These are phyloP conservation scores for Globisporangium heterothallicum DNA, from an alignment of 352 stramenopile genomes.

Conservation along the genomic window DNA sequence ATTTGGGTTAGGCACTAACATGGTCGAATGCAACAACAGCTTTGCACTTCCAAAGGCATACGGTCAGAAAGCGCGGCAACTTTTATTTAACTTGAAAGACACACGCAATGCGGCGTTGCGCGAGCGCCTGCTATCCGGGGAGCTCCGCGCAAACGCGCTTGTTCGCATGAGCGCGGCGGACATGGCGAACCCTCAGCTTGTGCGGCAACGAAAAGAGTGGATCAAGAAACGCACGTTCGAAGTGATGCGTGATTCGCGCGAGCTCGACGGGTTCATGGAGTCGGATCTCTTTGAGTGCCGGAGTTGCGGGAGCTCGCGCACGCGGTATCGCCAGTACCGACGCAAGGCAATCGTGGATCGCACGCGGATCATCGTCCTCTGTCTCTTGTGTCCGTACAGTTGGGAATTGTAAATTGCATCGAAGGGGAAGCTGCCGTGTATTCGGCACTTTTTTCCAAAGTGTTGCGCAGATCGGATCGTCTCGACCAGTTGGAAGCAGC, in stretches of 20 bases:
- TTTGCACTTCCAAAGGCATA: constrained; percentile 74
- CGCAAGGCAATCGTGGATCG: constrained; percentile 82
- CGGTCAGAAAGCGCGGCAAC: constrained; percentile 68
- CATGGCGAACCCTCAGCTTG: constrained; percentile 85
- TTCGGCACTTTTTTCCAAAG: too few relatives aligned
- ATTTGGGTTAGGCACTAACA: too few relatives aligned
- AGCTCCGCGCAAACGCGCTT: constrained; percentile 41
- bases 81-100: constrained; percentile 85
- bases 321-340: constrained; percentile 75
- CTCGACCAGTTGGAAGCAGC: too few relatives aligned
- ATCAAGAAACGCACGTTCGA: constrained; percentile 83
- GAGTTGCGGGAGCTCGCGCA: constrained; percentile 66
- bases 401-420: constrained; percentile 75
- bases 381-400: constrained; percentile 62
- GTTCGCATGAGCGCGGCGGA: constrained; percentile 74
- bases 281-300: constrained; percentile 80
- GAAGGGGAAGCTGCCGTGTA: too few relatives aligned
- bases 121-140: constrained; percentile 57
- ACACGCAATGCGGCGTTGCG: constrained; percentile 57
- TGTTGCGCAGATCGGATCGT: too few relatives aligned
- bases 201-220: constrained; percentile 76
- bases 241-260: constrained; percentile 66
- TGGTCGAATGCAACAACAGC: too few relatives aligned
- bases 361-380: constrained; percentile 79
- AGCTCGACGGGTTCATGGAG: constrained; percentile 65